Percentiles rank a stretch among this genome's conserved stretches.
Evolutionary conservation across 768 basidiomycete genomes (phyloP).

Genomic region (Rhodosporidiobolus sp.): DNA sequence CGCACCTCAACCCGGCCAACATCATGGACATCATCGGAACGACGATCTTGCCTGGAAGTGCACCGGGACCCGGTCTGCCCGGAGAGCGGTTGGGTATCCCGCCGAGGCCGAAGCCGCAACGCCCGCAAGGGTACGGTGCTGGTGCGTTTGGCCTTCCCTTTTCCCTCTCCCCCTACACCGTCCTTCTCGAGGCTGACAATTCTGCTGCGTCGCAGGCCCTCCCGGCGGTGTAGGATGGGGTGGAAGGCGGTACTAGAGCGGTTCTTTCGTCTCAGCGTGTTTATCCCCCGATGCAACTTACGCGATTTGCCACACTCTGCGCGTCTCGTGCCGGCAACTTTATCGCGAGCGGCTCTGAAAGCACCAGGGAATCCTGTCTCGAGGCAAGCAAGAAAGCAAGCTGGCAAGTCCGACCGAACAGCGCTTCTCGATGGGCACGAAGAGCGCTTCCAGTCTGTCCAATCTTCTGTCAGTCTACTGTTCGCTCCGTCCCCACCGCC

Average conservation of each 20-base stretch:
- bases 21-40: constrained; percentile 39
- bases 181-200: not conserved
- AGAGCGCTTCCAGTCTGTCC: no score
- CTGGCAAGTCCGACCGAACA: no score
- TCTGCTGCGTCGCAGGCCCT: not conserved
- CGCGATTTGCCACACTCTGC: not conserved
- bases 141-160: not conserved
- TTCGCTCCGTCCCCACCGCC: no score
- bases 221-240: not conserved
- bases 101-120: constrained; percentile 33
- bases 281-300: not conserved
- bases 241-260: not conserved
- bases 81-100: constrained; percentile 37
- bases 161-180: no score
- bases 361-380: no score
- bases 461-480: no score
- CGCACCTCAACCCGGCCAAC: constrained; percentile 32
- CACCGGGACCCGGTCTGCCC: constrained; percentile 35
- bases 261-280: not conserved
- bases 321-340: not conserved
- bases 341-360: not conserved
- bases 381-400: no score
- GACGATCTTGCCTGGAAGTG: constrained; percentile 37
- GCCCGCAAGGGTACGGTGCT: not conserved
- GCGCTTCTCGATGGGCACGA: no score